Percentiles rank a stretch among this genome's conserved stretches.
phyloP scores from a whole-genome alignment of 1,284 basidiomycete species.

The Malassezia globosa region DNA sequence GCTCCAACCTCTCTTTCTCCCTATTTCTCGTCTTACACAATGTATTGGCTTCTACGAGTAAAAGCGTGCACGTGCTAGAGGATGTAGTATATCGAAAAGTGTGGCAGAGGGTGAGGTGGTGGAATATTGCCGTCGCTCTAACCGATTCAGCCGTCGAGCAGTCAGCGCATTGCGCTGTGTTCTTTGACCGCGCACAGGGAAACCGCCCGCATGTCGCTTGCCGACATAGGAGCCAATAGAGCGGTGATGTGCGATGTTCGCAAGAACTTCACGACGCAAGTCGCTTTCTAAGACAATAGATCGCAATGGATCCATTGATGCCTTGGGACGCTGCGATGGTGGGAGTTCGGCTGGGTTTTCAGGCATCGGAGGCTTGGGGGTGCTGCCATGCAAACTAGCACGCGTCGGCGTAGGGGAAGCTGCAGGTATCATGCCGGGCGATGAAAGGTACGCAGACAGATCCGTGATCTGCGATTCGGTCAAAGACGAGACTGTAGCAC shows the following conservation, averaged over 20 bases:
- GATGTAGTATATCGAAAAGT: constrained; percentile 15
- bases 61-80: constrained; percentile 19
- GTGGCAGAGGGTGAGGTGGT: constrained; percentile 1
- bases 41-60: background rate
- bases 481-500: constrained; percentile 63
- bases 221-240: constrained; percentile 81
- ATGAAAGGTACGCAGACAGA: constrained; percentile 75
- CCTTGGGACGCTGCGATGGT: constrained; percentile 25
- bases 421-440: constrained; percentile 58
- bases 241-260: constrained; percentile 78
- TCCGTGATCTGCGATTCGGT: constrained; percentile 68
- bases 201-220: constrained; percentile 69
- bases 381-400: background rate
- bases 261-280: constrained; percentile 62
- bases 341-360: constrained; percentile 2
- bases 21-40: background rate
- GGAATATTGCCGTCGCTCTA: constrained; percentile 51
- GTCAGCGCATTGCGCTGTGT: constrained; percentile 75
- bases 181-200: constrained; percentile 79
- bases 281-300: constrained; percentile 71
- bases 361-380: constrained; percentile 1
- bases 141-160: constrained; percentile 69
- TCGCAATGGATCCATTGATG: constrained; percentile 52
- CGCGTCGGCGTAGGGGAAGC: constrained; percentile 49
- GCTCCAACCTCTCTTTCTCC: too few species aligned